These are phyloP conservation scores for Tieghemostelium lacteum DNA, from an alignment of 78 protist species.

Conservation along the genomic window DNA sequence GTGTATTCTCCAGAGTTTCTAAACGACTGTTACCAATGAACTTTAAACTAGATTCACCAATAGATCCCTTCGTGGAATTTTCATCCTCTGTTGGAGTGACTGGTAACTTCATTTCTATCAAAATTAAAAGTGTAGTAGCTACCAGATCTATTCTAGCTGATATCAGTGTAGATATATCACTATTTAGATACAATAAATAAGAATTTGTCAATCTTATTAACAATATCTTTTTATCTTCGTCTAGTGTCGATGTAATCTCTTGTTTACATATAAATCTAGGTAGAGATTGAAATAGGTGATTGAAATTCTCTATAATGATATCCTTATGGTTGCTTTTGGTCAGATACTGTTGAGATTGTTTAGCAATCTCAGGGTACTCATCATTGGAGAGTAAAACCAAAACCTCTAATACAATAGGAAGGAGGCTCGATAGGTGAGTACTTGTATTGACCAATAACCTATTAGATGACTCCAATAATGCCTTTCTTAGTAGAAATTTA, in stretches of 20 bases:
- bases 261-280: constrained; percentile 24
- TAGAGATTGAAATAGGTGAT: constrained; percentile 38
- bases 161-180: background rate
- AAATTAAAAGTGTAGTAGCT: constrained; percentile 3
- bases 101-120: constrained; percentile 36
- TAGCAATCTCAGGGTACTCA: constrained; percentile 8
- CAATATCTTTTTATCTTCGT: constrained; percentile 36
- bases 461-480: constrained; percentile 5
- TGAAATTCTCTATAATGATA: constrained; percentile 21
- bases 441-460: background rate
- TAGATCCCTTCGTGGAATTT: background rate
- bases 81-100: background rate
- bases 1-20: background rate
- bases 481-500: constrained; percentile 13
- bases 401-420: constrained; percentile 34
- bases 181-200: background rate
- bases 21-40: constrained; percentile 35
- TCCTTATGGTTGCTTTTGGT: background rate
- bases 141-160: constrained; percentile 27
- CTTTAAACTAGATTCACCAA: constrained; percentile 16
- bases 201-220: constrained; percentile 14
- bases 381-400: constrained; percentile 14
- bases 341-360: background rate
- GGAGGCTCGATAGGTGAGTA: background rate
- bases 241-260: background rate